These are phyloP conservation scores for Mucor plumbeus DNA, from an alignment of 371 early-diverging fungal species.

Conservation along the genomic window DNA sequence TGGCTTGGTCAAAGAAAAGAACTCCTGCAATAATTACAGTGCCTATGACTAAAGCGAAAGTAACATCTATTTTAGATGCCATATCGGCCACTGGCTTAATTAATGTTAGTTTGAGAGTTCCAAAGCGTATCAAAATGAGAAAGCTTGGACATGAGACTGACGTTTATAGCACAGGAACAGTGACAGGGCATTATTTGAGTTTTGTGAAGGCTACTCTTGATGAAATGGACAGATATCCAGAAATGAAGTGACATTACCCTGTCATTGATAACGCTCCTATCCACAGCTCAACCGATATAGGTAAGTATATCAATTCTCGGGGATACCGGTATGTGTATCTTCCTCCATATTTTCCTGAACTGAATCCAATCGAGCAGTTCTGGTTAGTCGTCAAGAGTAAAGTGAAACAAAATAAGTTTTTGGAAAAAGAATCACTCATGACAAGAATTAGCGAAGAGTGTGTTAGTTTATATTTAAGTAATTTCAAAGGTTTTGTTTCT, in stretches of 20 bases:
- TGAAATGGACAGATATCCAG: slow-evolving; percentile 28
- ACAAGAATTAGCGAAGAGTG: slow-evolving; percentile 12
- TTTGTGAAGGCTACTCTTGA: slow-evolving; percentile 25
- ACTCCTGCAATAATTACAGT: slow-evolving; percentile 15
- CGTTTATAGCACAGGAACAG: slow-evolving; percentile 23
- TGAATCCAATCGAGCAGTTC: slow-evolving; percentile 31
- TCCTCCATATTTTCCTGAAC: slow-evolving; percentile 19
- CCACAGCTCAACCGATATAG: slow-evolving; percentile 15
- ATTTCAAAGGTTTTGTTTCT: not conserved
- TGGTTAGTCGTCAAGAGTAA: slow-evolving; percentile 21
- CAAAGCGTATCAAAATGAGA: slow-evolving; percentile 25
- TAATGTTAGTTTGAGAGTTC: slow-evolving; percentile 23
- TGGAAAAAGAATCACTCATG: slow-evolving; percentile 19
- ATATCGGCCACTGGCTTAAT: slow-evolving; percentile 20
- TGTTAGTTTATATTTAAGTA: not conserved
- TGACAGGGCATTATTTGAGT: slow-evolving; percentile 31
- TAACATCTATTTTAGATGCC: slow-evolving; percentile 25
- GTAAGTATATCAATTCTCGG: slow-evolving; percentile 19
- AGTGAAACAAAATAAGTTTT: slow-evolving; percentile 18
- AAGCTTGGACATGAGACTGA: too few relatives aligned
- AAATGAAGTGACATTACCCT: slow-evolving; percentile 23
- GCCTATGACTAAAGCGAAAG: slow-evolving; percentile 11
- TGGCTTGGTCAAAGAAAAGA: slow-evolving; percentile 16
- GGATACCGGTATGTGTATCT: slow-evolving; percentile 27
- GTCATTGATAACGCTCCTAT: slow-evolving; percentile 30